These are phyloP conservation scores for Pseudofabraea citricarpa DNA, from an alignment of 2,329 filamentous ascomycete genomes.

Conservation along the genomic window DNA sequence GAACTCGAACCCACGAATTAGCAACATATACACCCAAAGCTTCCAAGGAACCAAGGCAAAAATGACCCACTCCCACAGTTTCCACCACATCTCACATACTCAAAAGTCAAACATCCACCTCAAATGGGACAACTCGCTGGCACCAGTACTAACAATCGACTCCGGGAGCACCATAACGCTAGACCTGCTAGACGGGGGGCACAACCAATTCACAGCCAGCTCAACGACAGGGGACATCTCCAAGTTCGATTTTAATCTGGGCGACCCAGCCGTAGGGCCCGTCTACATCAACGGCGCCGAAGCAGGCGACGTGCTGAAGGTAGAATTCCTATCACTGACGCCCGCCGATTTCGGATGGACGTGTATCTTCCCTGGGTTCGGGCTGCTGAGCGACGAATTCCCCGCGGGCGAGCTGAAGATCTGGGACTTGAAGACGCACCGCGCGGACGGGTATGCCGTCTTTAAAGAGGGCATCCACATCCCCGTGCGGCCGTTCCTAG, in stretches of 20 bases:
- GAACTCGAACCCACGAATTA: too few relatives aligned
- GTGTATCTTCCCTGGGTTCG: conserved; percentile 44
- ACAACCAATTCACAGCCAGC: conserved; percentile 41
- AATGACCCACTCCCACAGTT: conserved; percentile 5
- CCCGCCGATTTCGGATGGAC: conserved; percentile 47
- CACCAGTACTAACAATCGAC: conserved; percentile 39
- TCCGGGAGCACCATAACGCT: conserved; percentile 44
- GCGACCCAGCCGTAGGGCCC: conserved; percentile 46
- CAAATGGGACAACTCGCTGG: conserved; percentile 42
- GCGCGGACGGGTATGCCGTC: conserved; percentile 32
- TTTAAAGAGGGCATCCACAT: conserved; percentile 44
- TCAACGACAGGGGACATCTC: conserved; percentile 35
- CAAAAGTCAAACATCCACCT: conserved; percentile 32
- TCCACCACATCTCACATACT: conserved; percentile 22
- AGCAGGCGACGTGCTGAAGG: conserved; percentile 46
- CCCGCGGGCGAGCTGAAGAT: conserved; percentile 39
- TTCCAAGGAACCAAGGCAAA: too few relatives aligned
- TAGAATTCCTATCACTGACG: conserved; percentile 42
- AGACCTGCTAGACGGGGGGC: conserved; percentile 44
- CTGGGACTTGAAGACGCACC: conserved; percentile 37
- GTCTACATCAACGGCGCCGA: conserved; percentile 43
- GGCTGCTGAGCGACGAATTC: conserved; percentile 44
- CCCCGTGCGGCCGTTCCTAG: conserved; percentile 46
- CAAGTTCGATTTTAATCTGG: conserved; percentile 34
- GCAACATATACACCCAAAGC: neutral